Percentiles rank a stretch among this genome's conserved stretches.
phyloP scores from a whole-genome alignment of 169 alveolate genomes.

The Fabrea salina region DNA sequence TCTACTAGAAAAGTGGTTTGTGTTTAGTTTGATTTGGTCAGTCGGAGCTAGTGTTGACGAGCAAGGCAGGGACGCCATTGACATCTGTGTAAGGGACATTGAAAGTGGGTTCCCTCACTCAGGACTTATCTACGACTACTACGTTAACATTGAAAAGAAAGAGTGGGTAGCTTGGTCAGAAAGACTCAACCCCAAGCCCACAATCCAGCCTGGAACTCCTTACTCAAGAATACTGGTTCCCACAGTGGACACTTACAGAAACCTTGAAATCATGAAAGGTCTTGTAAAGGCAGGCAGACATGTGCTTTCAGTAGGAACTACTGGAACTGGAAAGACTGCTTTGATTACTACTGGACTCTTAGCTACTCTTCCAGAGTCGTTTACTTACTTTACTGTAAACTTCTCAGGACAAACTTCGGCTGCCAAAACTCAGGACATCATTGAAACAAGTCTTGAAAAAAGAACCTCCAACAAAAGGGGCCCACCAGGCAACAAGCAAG shows the following conservation, averaged over 20 bases:
- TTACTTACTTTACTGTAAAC: conserved; percentile 78
- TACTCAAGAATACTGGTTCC: conserved; percentile 90
- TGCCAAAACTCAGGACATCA: conserved; percentile 82
- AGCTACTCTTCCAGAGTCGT: conserved; percentile 60
- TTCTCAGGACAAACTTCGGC: conserved; percentile 92
- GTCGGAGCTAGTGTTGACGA: conserved; percentile 91
- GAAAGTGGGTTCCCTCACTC: conserved; percentile 87
- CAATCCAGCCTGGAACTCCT: conserved; percentile 77
- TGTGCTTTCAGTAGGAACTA: conserved; percentile 86
- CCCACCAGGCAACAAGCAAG: conserved; percentile 88
- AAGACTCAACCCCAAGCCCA: conserved; percentile 68
- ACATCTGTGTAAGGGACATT: conserved; percentile 79
- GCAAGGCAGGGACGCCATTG: conserved; percentile 77
- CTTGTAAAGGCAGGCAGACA: conserved; percentile 72
- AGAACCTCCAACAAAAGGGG: conserved; percentile 90
- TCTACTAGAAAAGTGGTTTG: conserved; percentile 78
- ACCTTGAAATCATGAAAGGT: conserved; percentile 72
- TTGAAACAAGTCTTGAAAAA: conserved; percentile 89
- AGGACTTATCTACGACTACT: conserved; percentile 90
- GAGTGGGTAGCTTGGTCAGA: conserved; percentile 86
- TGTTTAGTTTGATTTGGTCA: conserved; percentile 90
- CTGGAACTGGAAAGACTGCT: conserved; percentile 95
- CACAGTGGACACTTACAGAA: conserved; percentile 90
- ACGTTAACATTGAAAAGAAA: conserved; percentile 83
- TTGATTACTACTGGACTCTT: conserved; percentile 76